Percentiles rank a stretch among this genome's conserved stretches.
phyloP scores from a whole-genome alignment of 176 grass and related monocot species.

The Rhynchospora pubera region DNA sequence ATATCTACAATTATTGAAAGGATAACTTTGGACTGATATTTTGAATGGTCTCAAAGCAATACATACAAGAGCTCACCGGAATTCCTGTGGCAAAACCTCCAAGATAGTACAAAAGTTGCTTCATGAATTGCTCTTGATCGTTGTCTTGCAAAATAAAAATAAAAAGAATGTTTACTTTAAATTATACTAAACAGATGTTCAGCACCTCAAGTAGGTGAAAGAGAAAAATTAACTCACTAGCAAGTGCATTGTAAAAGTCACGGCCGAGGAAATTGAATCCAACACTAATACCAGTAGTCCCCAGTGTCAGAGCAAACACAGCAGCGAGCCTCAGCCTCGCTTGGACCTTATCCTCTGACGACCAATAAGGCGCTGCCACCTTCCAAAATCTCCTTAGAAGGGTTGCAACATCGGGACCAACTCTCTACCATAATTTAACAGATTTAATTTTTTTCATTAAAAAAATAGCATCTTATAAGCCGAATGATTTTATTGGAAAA shows the following conservation, averaged over 20 bases:
- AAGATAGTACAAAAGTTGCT: constrained; percentile 81
- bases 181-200: not conserved
- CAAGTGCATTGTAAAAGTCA: constrained; percentile 94
- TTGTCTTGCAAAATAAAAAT: constrained; percentile 67
- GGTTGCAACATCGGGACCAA: constrained; percentile 46
- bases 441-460: not conserved
- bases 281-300: constrained; percentile 87
- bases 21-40: constrained; percentile 26
- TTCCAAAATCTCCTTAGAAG: constrained; percentile 88
- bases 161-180: constrained; percentile 23
- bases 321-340: constrained; percentile 79
- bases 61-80: constrained; percentile 99
- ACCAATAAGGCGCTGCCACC: constrained; percentile 88
- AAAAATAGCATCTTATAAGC: not conserved
- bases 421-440: constrained; percentile 31
- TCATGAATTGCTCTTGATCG: constrained; percentile 90
- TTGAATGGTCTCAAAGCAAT: constrained; percentile 26
- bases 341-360: constrained; percentile 80
- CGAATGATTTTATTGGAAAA: not conserved
- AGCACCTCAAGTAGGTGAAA: not conserved
- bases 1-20: not conserved
- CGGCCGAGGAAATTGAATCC: constrained; percentile 91
- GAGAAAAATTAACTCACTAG: constrained; percentile 37
- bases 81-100: constrained; percentile 87
- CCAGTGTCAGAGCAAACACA: constrained; percentile 78